These are phyloP conservation scores for Cadophora luteo-olivacea DNA, from an alignment of 2,329 filamentous ascomycete species.

Conservation along the genomic window DNA sequence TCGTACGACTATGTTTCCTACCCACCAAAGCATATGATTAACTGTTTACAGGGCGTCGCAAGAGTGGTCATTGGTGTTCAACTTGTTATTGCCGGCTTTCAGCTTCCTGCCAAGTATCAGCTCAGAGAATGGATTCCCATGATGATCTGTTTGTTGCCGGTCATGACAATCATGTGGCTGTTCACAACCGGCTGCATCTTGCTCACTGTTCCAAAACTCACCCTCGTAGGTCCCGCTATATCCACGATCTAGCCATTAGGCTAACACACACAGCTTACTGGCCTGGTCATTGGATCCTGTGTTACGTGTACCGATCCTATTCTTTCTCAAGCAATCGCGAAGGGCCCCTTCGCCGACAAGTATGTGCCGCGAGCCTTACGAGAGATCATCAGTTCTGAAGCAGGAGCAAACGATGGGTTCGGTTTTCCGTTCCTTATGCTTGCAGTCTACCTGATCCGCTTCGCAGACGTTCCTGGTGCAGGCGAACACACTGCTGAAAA, in stretches of 20 bases:
- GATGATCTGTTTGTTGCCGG: slow-evolving; percentile 74
- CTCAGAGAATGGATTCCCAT: slow-evolving; percentile 77
- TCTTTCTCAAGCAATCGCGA: slow-evolving; percentile 86
- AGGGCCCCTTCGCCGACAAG: slow-evolving; percentile 87
- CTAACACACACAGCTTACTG: slow-evolving; percentile 55
- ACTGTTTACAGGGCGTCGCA: slow-evolving; percentile 46
- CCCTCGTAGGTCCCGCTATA: neutral
- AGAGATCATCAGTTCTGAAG: slow-evolving; percentile 77
- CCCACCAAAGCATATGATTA: neutral
- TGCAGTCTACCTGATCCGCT: slow-evolving; percentile 83
- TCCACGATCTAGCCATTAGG: neutral
- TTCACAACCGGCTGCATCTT: slow-evolving; percentile 76
- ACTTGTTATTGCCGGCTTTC: slow-evolving; percentile 83
- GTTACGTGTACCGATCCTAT: slow-evolving; percentile 89
- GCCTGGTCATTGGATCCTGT: slow-evolving; percentile 79
- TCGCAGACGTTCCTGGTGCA: slow-evolving; percentile 44
- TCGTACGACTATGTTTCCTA: slow-evolving; percentile 43
- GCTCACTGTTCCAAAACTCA: slow-evolving; percentile 64
- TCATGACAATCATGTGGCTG: slow-evolving; percentile 86
- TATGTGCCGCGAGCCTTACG: slow-evolving; percentile 82
- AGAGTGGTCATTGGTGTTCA: slow-evolving; percentile 87
- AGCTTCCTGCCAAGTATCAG: slow-evolving; percentile 82
- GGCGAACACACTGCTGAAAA: neutral
- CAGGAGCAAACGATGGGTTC: slow-evolving; percentile 84
- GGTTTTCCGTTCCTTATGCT: slow-evolving; percentile 89